Evolutionary conservation across 2,329 filamentous ascomycete genomes (phyloP).

Genomic region (Hortaea sp.): DNA sequence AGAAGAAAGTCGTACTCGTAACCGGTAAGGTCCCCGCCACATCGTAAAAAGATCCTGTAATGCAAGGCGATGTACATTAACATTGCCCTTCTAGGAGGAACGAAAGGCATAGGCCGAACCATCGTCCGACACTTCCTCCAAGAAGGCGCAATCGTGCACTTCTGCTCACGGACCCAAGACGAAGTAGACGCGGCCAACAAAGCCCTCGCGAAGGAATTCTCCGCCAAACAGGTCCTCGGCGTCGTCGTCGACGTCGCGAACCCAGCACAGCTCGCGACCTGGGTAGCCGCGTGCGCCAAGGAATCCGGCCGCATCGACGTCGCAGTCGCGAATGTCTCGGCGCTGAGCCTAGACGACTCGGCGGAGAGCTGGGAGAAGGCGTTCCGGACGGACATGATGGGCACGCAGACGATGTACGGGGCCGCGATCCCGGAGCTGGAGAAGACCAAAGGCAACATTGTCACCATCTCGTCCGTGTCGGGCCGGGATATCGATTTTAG

Average conservation of each 20-base stretch:
- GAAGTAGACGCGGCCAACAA: constrained; percentile 13
- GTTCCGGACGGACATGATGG: constrained; percentile 27
- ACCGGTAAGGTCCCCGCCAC: constrained; percentile 16
- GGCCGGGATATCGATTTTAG: constrained; percentile 30
- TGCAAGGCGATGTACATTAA: neutral
- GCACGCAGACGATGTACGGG: constrained; percentile 23
- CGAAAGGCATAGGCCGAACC: constrained; percentile 22
- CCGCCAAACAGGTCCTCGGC: constrained; percentile 12
- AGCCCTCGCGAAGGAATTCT: constrained; percentile 10
- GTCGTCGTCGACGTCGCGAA: constrained; percentile 18
- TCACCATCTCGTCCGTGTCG: constrained; percentile 27
- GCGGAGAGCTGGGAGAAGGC: constrained; percentile 15
- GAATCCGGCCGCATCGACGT: constrained; percentile 19
- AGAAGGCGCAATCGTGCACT: constrained; percentile 24
- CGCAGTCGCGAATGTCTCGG: constrained; percentile 23
- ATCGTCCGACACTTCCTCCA: constrained; percentile 19
- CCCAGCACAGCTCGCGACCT: constrained; percentile 9
- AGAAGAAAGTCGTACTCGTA: constrained; percentile 26
- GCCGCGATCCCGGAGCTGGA: constrained; percentile 26
- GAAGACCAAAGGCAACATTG: constrained; percentile 24
- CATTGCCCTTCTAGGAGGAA: constrained; percentile 17
- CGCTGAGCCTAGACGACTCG: constrained; percentile 20
- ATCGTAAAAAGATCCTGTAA: neutral
- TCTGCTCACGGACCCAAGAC: constrained; percentile 18
- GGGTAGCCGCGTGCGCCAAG: constrained; percentile 14